phyloP scores from a whole-genome alignment of 306 rosid species.

The Fragaria ananassa region DNA sequence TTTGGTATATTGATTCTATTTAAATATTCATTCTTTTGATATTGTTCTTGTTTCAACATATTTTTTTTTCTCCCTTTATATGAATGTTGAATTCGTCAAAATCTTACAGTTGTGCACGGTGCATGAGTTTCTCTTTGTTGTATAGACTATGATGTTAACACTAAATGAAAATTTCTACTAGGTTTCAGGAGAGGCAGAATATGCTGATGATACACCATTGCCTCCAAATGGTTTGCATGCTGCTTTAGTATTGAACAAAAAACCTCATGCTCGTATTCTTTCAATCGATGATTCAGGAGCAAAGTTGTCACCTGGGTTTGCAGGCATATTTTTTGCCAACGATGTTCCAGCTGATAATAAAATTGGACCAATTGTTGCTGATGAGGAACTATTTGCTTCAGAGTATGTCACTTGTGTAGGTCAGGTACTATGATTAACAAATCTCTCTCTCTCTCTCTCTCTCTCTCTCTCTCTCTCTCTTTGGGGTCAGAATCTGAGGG shows the following conservation, averaged over 20 bases:
- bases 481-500: neutral
- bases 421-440: slow-evolving; percentile 58
- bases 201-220: slow-evolving; percentile 67
- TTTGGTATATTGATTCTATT: neutral
- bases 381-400: slow-evolving; percentile 84
- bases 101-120: neutral
- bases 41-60: neutral
- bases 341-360: slow-evolving; percentile 68
- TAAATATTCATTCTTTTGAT: neutral
- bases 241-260: slow-evolving; percentile 76
- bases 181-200: slow-evolving; percentile 96
- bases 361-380: slow-evolving; percentile 66
- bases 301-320: slow-evolving; percentile 70
- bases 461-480: neutral
- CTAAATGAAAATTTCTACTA: slow-evolving; percentile 32
- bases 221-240: slow-evolving; percentile 83
- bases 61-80: neutral
- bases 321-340: slow-evolving; percentile 61
- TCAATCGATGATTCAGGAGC: slow-evolving; percentile 64
- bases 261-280: slow-evolving; percentile 85
- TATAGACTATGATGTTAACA: slow-evolving; percentile 13
- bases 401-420: slow-evolving; percentile 84
- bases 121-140: slow-evolving; percentile 8
- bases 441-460: slow-evolving; percentile 9
- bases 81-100: neutral